Conservation (phyloP, 2,329 filamentous ascomycete species). For the Cercospora berteroae region DNA sequence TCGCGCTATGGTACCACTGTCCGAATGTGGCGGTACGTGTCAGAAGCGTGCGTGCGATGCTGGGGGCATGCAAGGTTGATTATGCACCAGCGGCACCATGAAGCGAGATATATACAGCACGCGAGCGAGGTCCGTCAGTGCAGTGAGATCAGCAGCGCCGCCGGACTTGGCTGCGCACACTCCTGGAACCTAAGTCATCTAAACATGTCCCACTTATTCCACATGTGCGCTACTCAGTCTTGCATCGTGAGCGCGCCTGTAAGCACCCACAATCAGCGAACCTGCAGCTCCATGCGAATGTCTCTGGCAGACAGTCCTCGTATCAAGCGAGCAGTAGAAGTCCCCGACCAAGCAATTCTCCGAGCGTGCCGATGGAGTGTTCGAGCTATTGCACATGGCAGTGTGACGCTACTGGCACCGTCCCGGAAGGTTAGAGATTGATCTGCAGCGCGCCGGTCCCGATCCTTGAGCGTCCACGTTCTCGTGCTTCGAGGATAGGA, state of each 20-base stretch:
- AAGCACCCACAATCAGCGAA: neutral
- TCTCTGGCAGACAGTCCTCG: neutral
- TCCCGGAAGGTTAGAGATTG: neutral
- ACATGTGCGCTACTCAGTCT: neutral
- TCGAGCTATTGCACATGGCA: neutral
- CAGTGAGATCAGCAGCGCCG: neutral
- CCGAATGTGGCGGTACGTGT: neutral
- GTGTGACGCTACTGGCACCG: neutral
- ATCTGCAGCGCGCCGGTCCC: neutral
- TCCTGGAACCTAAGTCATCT: neutral
- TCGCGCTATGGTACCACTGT: neutral
- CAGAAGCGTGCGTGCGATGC: neutral
- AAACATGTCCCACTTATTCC: neutral
- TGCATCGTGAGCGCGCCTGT: neutral
- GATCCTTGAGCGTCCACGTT: neutral
- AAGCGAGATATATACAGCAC: neutral
- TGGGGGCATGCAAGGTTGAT: neutral
- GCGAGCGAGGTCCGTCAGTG: neutral
- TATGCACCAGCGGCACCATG: neutral
- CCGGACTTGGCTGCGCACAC: neutral
- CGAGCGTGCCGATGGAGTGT: neutral
- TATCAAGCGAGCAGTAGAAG: neutral
- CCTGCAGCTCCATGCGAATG: neutral
- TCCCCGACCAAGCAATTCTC: neutral
- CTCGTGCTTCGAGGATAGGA: neutral